A percentile compares a stretch with the other conserved stretches of the same genome.
Evolutionary conservation across 2,329 filamentous ascomycete genomes (phyloP).

Genomic region (Byssochlamys sp.): DNA sequence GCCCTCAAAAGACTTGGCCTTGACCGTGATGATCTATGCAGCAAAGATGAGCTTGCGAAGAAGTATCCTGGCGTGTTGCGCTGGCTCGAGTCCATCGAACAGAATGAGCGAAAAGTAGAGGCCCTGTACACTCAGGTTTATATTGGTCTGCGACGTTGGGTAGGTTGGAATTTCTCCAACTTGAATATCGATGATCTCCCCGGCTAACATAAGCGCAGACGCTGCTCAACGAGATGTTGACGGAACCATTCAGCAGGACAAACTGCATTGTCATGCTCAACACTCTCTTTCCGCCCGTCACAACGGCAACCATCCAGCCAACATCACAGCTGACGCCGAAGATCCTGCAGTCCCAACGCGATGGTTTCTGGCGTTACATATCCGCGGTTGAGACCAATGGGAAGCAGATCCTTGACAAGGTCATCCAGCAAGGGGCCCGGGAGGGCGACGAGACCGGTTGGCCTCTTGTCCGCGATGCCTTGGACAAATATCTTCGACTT

Average conservation of each 20-base stretch:
- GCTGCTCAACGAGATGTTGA: conserved; percentile 55
- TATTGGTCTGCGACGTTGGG: conserved; percentile 54
- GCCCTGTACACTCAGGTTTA: conserved; percentile 53
- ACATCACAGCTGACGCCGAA: conserved; percentile 44
- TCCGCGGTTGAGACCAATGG: conserved; percentile 48
- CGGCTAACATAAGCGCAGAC: conserved; percentile 35
- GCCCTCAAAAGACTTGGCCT: conserved; percentile 48
- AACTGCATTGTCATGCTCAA: conserved; percentile 61
- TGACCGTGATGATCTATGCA: conserved; percentile 38
- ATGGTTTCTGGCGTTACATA: conserved; percentile 55
- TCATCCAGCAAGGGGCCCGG: conserved; percentile 46
- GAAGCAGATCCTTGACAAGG: conserved; percentile 41
- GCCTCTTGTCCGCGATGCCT: conserved; percentile 38
- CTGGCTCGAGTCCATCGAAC: conserved; percentile 46
- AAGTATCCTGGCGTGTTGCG: conserved; percentile 46
- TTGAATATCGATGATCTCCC: neutral
- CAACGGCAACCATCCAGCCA: conserved; percentile 34
- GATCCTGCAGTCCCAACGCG: conserved; percentile 49
- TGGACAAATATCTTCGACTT: conserved; percentile 50
- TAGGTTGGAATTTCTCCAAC: conserved; percentile 25
- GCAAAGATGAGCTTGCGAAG: conserved; percentile 40
- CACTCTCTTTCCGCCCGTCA: conserved; percentile 53
- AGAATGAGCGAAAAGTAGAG: conserved; percentile 44
- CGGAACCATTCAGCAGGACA: conserved; percentile 53
- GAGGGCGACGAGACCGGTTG: conserved; percentile 48